Percentiles rank a stretch among this genome's conserved stretches.
Evolutionary conservation across 1,139 yeast species (phyloP).

Genomic region (Yamadazyma dushanensis): DNA sequence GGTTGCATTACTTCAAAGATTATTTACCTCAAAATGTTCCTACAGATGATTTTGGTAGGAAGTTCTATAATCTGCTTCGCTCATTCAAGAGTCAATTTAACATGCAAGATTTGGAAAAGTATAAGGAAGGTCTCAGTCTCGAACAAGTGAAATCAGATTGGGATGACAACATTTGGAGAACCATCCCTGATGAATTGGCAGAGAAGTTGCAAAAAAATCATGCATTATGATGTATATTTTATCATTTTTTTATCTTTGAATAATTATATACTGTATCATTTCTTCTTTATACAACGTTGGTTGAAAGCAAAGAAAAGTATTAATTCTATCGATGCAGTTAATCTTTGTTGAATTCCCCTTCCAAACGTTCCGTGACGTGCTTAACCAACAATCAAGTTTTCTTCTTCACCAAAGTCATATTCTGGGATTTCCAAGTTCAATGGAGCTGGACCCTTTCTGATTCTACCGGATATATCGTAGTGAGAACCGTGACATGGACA

Average conservation of each 20-base stretch:
- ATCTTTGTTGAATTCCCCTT: neutral
- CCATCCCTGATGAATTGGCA: conserved; percentile 44
- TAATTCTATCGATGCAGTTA: conserved; percentile 6
- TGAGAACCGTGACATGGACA: conserved; percentile 99
- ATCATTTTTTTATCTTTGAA: conserved; percentile 4
- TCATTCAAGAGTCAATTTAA: conserved; percentile 14
- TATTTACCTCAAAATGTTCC: conserved; percentile 51
- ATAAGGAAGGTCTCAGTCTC: conserved; percentile 15
- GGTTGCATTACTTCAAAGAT: conserved; percentile 44
- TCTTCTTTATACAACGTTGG: conserved; percentile 2
- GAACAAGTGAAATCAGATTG: conserved; percentile 25
- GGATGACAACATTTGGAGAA: conserved; percentile 29
- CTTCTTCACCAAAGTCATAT: conserved; percentile 78
- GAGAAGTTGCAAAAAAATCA: conserved; percentile 12
- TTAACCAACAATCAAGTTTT: conserved; percentile 73
- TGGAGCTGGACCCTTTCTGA: conserved; percentile 99
- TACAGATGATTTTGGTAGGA: conserved; percentile 21
- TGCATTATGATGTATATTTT: conserved; percentile 5
- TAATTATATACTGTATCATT: conserved; percentile 3
- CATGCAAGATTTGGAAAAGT: conserved; percentile 11
- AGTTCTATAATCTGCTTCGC: conserved; percentile 21
- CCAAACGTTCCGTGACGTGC: conserved; percentile 2
- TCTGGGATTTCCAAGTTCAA: conserved; percentile 95
- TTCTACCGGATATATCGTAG: conserved; percentile 99
- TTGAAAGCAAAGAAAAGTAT: neutral